These are phyloP conservation scores for Eucalyptus sideroxylon DNA, from an alignment of 345 rosid species.

Conservation along the genomic window DNA sequence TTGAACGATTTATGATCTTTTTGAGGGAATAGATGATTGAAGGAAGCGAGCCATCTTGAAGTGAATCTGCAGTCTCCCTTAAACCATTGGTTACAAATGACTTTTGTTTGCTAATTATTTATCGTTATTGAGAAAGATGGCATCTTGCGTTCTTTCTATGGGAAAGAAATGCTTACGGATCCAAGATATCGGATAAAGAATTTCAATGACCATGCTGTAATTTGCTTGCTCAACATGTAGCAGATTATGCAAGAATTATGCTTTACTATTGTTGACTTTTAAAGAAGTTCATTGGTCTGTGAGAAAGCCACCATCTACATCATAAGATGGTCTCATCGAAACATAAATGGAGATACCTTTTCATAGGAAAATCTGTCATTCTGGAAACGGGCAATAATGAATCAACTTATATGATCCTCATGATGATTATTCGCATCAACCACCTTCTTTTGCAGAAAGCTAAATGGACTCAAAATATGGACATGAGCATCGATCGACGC, in stretches of 20 bases:
- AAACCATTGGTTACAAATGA: not conserved
- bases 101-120: not conserved
- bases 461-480: constrained; percentile 3
- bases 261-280: not conserved
- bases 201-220: not conserved
- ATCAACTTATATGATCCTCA: constrained; percentile 6
- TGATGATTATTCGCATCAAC: constrained; percentile 3
- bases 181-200: not conserved
- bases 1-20: not conserved
- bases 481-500: constrained; percentile 6
- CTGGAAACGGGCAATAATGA: constrained; percentile 17
- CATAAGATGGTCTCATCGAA: not conserved
- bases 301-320: not conserved
- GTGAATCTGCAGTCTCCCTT: not conserved
- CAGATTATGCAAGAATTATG: not conserved
- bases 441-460: constrained; percentile 14
- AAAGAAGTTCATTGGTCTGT: not conserved
- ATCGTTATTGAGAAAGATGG: not conserved
- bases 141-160: not conserved
- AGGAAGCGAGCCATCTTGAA: not conserved
- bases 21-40: not conserved
- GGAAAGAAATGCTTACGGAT: not conserved
- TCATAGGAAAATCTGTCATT: not conserved
- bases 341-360: not conserved
- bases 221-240: not conserved